These are phyloP conservation scores for Houttuynia cordata DNA, from an alignment of 164 flowering plant genomes.

Conservation along the genomic window DNA sequence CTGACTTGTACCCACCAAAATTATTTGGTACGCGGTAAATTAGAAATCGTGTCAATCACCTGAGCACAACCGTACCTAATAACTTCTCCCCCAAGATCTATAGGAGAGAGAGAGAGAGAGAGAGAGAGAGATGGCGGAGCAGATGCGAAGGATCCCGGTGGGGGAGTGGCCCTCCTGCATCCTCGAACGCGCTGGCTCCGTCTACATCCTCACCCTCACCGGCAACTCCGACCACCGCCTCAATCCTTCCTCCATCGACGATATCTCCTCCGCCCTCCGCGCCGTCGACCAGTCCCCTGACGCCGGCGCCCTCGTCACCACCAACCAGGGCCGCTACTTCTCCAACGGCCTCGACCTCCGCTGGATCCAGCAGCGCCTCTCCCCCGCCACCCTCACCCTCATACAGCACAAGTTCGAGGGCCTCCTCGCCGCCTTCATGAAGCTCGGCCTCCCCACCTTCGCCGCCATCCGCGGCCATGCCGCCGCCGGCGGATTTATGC, in stretches of 20 bases:
- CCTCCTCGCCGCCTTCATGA: constrained; percentile 8
- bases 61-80: no score
- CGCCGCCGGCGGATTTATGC: neutral
- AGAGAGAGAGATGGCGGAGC: no score
- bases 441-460: constrained; percentile 6
- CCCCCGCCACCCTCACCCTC: neutral
- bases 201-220: neutral
- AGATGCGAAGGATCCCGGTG: no score
- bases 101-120: no score
- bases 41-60: no score
- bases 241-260: neutral
- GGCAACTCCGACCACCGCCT: neutral
- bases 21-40: no score
- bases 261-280: no score
- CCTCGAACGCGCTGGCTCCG: no score
- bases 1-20: no score
- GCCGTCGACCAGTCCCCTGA: constrained; percentile 1
- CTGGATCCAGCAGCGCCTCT: constrained; percentile 4
- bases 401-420: constrained; percentile 7
- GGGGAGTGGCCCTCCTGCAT: no score
- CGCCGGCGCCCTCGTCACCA: constrained; percentile 11
- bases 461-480: constrained; percentile 11
- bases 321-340: constrained; percentile 13
- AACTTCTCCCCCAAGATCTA: no score
- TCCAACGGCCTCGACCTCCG: constrained; percentile 13